These are phyloP conservation scores for Aethionema arabicum DNA, from an alignment of 345 rosid species.

Conservation along the genomic window DNA sequence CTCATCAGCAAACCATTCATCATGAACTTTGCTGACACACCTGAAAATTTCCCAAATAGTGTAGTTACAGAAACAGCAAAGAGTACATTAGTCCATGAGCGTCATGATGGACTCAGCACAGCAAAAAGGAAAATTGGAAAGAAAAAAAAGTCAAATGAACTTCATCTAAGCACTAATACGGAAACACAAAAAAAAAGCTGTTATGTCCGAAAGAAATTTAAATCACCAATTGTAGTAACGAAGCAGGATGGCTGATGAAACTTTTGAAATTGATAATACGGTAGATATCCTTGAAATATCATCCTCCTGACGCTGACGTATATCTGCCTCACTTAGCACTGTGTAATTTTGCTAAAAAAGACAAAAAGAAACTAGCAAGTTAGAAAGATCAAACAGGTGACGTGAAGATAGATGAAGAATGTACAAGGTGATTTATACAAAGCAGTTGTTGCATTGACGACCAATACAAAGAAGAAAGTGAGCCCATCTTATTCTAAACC, in stretches of 20 bases:
- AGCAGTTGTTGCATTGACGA: background rate
- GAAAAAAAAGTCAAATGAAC: background rate
- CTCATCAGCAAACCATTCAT: slow-evolving; percentile 93
- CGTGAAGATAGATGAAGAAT: background rate
- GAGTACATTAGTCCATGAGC: background rate
- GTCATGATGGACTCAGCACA: background rate
- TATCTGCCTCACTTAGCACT: slow-evolving; percentile 67
- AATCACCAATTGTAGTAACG: slow-evolving; percentile 66
- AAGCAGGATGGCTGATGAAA: slow-evolving; percentile 56
- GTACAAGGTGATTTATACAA: background rate
- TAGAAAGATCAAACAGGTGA: background rate
- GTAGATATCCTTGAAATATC: slow-evolving; percentile 56
- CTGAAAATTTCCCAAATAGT: slow-evolving; percentile 33
- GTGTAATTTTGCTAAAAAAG: slow-evolving; percentile 54
- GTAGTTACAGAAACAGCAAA: background rate
- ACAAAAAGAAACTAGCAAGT: background rate
- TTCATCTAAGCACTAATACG: background rate
- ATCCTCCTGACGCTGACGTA: slow-evolving; percentile 63
- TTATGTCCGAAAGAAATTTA: background rate
- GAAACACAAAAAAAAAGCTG: background rate
- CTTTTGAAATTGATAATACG: slow-evolving; percentile 62
- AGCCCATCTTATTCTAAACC: no score
- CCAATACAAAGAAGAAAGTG: no score
- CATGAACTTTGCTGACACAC: slow-evolving; percentile 78
- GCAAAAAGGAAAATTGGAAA: background rate